Evolutionary conservation across 495 filamentous ascomycete genomes (phyloP).

Genomic region (Xylaria cubensis): DNA sequence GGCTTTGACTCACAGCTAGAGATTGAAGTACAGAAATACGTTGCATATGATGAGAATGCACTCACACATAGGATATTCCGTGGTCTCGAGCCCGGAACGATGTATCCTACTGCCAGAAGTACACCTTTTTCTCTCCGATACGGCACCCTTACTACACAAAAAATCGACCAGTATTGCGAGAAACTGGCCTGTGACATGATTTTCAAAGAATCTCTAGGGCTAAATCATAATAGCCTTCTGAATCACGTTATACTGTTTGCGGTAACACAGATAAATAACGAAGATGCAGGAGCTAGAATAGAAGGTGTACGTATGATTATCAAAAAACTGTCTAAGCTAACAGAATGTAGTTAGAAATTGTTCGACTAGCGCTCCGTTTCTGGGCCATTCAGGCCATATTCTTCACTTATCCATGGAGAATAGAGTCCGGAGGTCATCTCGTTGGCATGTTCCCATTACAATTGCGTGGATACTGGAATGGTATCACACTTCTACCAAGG

Average conservation of each 20-base stretch:
- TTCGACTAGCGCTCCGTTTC: constrained; percentile 13
- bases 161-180: constrained; percentile 23
- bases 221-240: not conserved
- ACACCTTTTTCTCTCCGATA: constrained; percentile 8
- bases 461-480: constrained; percentile 20
- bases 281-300: not conserved
- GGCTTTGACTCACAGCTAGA: constrained; percentile 12
- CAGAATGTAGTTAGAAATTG: constrained; percentile 5
- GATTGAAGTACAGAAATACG: constrained; percentile 11
- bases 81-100: constrained; percentile 13
- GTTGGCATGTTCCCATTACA: constrained; percentile 17
- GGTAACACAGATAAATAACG: constrained; percentile 7
- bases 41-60: constrained; percentile 1
- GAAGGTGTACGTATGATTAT: constrained; percentile 4
- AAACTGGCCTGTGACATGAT: constrained; percentile 14
- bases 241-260: constrained; percentile 22
- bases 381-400: constrained; percentile 22
- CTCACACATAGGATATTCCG: constrained; percentile 21
- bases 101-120: constrained; percentile 6
- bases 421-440: constrained; percentile 16
- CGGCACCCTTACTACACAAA: constrained; percentile 14
- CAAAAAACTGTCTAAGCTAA: not conserved
- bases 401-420: constrained; percentile 21
- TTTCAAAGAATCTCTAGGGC: not conserved
- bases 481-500: constrained; percentile 16